These are phyloP conservation scores for Zopfia rhizophila DNA, from an alignment of 2,329 filamentous ascomycete species.

Conservation along the genomic window DNA sequence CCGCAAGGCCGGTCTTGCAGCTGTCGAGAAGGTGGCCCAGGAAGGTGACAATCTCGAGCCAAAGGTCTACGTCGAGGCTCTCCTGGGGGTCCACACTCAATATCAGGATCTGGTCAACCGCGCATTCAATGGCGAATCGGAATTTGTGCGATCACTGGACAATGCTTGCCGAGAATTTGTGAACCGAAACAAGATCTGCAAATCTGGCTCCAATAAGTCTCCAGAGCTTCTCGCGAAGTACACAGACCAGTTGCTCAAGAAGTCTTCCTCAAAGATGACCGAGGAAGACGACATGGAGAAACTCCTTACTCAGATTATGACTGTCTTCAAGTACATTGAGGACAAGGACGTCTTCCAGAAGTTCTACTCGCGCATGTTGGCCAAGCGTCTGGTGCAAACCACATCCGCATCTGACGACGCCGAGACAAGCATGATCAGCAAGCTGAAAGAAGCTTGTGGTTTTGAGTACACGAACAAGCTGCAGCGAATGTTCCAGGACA, in stretches of 20 bases:
- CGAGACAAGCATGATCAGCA: slow-evolving; percentile 99
- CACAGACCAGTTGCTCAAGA: slow-evolving; percentile 89
- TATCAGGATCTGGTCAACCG: slow-evolving; percentile 92
- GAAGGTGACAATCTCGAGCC: slow-evolving; percentile 92
- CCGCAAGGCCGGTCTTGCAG: slow-evolving; percentile 84
- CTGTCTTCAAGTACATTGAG: slow-evolving; percentile 99
- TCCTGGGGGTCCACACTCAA: slow-evolving; percentile 92
- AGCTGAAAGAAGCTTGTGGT: slow-evolving; percentile 97
- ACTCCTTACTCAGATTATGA: slow-evolving; percentile 93
- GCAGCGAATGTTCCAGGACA: slow-evolving; percentile 99
- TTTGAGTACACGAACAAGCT: slow-evolving; percentile 99
- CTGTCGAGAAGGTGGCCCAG: slow-evolving; percentile 89
- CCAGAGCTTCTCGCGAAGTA: slow-evolving; percentile 96
- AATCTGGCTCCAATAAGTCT: slow-evolving; percentile 90
- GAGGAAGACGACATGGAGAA: slow-evolving; percentile 95
- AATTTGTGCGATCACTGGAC: slow-evolving; percentile 94
- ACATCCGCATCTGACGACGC: slow-evolving; percentile 97
- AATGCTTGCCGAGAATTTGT: slow-evolving; percentile 98
- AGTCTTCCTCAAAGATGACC: slow-evolving; percentile 84
- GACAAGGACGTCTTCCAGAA: slow-evolving; percentile 99
- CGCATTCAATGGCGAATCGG: slow-evolving; percentile 93
- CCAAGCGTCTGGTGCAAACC: slow-evolving; percentile 91
- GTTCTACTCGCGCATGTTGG: slow-evolving; percentile 97
- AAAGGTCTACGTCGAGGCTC: slow-evolving; percentile 94
- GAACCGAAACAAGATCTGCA: slow-evolving; percentile 97